Base-by-base conservation (phyloP, 495 filamentous ascomycete species). In the Thermochaetoides thermophila region DNA sequence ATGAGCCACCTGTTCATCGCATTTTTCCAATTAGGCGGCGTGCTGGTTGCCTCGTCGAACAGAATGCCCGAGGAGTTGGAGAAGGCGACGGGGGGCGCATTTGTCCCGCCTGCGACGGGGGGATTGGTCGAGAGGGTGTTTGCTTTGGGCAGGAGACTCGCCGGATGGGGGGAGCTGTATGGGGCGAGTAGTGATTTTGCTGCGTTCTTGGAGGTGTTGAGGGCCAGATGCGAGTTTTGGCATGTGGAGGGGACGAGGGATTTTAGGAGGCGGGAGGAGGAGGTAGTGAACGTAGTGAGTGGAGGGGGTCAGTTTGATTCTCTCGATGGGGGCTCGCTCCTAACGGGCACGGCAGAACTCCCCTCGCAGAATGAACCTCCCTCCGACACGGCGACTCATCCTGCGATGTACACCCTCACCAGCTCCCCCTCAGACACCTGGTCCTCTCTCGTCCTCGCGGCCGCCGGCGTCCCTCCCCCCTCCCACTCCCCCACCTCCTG, bases 21-120 rank as follows among this genome's bases (percentile, higher is more conserved):
- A 6, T 81, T 83, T 48, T 82, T 81, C 42, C 74, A 79, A 31
- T 56, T 82, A 4, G 78, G 78, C 1, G 78, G 78, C 17, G 78
- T 82, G 5, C 57, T 84, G 4, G 58, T 82, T 30, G 77, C 76
- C 2, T 79, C 76, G 1, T 77, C 73, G 4, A 84, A 83, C 48
- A 63, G 79, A 21, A 74, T 81, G 71, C 76, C 77, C 1, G 75
- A 81, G 35, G 77, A 81, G 42, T 50, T 84, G 29, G 72, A 73
- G 17, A 79, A 75, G 35, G 76, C 76, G 1, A 66, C 67, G 1
- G 78, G 78, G 0, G 53, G 69, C 21, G 65, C 73, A 26, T 76
- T 73, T 43, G 39, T 53, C 7, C 52, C 63, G 7, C 71, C 73
- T 0, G 53, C 59, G 5, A 50, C 56, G 12, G 47, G 70, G 7